Evolutionary conservation across 2,329 filamentous ascomycete species (phyloP).

Genomic region (Zymoseptoria brevis): DNA sequence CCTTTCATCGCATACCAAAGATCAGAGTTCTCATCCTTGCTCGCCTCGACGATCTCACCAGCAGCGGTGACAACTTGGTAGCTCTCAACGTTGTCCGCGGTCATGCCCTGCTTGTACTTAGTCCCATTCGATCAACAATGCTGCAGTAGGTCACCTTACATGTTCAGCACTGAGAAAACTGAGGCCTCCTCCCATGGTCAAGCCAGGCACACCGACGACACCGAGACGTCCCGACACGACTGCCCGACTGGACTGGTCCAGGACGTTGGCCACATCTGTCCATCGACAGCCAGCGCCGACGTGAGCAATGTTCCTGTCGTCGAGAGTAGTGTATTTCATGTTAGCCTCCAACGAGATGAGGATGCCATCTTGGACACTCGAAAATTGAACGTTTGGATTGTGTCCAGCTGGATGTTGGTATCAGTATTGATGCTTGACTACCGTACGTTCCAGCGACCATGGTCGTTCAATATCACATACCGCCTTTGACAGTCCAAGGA

Average conservation of each 20-base stretch:
- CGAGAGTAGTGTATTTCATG: conserved; percentile 34
- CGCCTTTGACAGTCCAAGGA: conserved; percentile 49
- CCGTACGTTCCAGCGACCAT: too few species aligned
- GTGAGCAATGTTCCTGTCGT: conserved; percentile 20
- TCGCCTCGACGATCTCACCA: conserved; percentile 20
- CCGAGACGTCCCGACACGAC: conserved; percentile 21
- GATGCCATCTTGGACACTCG: conserved; percentile 39
- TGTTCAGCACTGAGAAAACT: conserved; percentile 18
- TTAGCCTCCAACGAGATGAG: conserved; percentile 38
- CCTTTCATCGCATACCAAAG: conserved; percentile 23
- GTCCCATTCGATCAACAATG: neutral
- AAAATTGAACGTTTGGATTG: conserved; percentile 41
- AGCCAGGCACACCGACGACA: conserved; percentile 23
- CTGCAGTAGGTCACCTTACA: conserved; percentile 20
- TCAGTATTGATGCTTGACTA: neutral
- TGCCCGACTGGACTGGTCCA: conserved; percentile 15
- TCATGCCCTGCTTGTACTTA: conserved; percentile 15
- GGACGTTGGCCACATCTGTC: conserved; percentile 16
- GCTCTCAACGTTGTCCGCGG: conserved; percentile 22
- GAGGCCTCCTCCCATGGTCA: conserved; percentile 25
- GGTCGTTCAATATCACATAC: conserved; percentile 13
- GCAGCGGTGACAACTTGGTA: conserved; percentile 27
- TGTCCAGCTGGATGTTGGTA: conserved; percentile 29
- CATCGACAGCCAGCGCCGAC: conserved; percentile 20
- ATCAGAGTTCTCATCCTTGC: conserved; percentile 19